Evolutionary conservation across 2,329 filamentous ascomycete species (phyloP).

Genomic region (Clonostachys rhizophaga): DNA sequence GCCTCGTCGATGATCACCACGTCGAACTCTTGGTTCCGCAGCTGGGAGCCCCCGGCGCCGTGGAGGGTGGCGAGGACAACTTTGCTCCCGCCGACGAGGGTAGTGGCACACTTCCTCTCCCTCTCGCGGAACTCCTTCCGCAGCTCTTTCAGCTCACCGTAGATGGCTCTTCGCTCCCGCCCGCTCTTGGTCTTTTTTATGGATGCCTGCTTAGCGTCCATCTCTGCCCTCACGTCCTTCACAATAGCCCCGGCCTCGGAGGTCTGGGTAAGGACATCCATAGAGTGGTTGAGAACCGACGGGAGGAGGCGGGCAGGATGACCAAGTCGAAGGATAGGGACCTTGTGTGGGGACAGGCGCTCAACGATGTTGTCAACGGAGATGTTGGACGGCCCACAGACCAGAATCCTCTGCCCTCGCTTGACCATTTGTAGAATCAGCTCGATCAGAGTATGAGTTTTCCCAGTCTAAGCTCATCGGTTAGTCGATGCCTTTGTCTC

Average conservation of each 20-base stretch:
- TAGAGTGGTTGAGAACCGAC: slow-evolving; percentile 80
- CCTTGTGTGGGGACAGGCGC: slow-evolving; percentile 75
- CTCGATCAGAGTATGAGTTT: slow-evolving; percentile 95
- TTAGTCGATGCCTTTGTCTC: no score
- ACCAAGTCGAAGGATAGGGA: slow-evolving; percentile 84
- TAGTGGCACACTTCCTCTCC: slow-evolving; percentile 75
- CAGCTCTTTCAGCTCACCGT: slow-evolving; percentile 77
- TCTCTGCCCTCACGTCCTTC: slow-evolving; percentile 83
- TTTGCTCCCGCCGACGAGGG: slow-evolving; percentile 70
- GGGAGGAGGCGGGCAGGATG: slow-evolving; percentile 89
- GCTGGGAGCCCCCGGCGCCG: slow-evolving; percentile 80
- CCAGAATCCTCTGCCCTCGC: slow-evolving; percentile 69
- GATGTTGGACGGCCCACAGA: slow-evolving; percentile 97
- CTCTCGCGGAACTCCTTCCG: slow-evolving; percentile 84
- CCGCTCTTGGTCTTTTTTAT: slow-evolving; percentile 84
- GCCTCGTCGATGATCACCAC: slow-evolving; percentile 95
- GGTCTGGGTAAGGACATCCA: slow-evolving; percentile 86
- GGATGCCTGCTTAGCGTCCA: slow-evolving; percentile 85
- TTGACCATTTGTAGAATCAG: slow-evolving; percentile 86
- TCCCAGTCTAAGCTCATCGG: slow-evolving; percentile 62
- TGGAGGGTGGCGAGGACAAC: slow-evolving; percentile 92
- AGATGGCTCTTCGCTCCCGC: slow-evolving; percentile 75
- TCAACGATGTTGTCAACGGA: slow-evolving; percentile 98
- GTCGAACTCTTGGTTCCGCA: slow-evolving; percentile 79
- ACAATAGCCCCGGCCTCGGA: slow-evolving; percentile 89